Percentiles rank a stretch among this genome's conserved stretches.
Conservation (phyloP, 495 filamentous ascomycete genomes). For the Ramalina intermedia region DNA sequence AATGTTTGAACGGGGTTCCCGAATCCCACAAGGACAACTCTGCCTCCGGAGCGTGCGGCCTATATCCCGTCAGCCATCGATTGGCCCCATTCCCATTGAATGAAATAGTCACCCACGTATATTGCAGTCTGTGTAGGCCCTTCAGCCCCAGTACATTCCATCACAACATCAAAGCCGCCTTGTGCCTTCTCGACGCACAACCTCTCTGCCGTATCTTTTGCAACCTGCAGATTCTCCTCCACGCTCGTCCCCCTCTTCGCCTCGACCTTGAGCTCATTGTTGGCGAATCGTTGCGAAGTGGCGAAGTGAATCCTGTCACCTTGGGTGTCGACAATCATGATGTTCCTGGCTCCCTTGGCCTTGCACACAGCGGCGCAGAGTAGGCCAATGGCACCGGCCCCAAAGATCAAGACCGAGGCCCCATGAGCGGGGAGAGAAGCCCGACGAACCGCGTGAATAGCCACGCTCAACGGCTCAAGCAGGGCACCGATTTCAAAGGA, state of each 20-base stretch:
- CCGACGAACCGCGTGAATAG: conserved; percentile 56
- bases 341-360: conserved; percentile 47
- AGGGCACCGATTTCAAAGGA: conserved; percentile 58
- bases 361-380: conserved; percentile 51
- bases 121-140: conserved; percentile 75
- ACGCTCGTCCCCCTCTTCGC: conserved; percentile 33
- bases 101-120: conserved; percentile 34
- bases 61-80: background rate
- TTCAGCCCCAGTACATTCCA: conserved; percentile 87
- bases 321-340: conserved; percentile 73
- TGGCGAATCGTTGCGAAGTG: conserved; percentile 49
- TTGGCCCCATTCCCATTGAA: too few species aligned
- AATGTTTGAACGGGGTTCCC: conserved; percentile 81
- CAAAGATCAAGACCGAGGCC: conserved; percentile 55
- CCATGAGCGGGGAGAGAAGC: conserved; percentile 34
- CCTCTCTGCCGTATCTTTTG: conserved; percentile 41
- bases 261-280: conserved; percentile 46
- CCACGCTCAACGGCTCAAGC: conserved; percentile 67
- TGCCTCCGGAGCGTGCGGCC: conserved; percentile 59
- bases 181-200: conserved; percentile 26
- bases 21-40: conserved; percentile 84
- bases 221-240: conserved; percentile 43
- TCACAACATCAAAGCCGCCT: conserved; percentile 61
- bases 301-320: conserved; percentile 58
- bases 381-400: conserved; percentile 68